Base-by-base conservation (phyloP, 2,329 filamentous ascomycete species). In the Apiospora pterosperma region DNA sequence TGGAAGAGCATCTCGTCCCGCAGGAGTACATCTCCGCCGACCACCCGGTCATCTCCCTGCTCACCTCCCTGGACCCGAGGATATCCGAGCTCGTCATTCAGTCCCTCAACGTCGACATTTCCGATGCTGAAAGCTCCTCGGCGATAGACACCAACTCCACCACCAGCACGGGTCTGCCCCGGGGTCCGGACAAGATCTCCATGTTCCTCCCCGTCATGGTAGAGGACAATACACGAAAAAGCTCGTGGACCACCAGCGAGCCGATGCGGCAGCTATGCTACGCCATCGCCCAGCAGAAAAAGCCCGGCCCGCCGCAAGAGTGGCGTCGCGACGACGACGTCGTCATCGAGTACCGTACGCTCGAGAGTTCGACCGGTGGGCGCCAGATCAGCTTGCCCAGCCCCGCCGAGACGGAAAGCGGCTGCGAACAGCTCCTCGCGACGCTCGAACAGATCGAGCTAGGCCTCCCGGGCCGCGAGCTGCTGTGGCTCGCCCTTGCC, bases 121-220 rank as follows among this genome's bases (percentile, higher is more conserved):
- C 67, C 70, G 36, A 73, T 69, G 5, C 75, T 71, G 42, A 38
- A 74, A 34, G 1, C 8, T n/a, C 64, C 67, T 19, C 64, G 75
- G 25, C 69, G 72, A n/a, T 69, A 64, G 58, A 36, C n/a, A 12
- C n/a, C n/a, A 62, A 64, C 70, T 34, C 61, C 39, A 19, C 21
- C 64, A 36, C 21, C 41, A 44, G 28, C 58, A n/a, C 36, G 21
- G 60, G 67, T 8, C 36, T 41, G 34, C 62, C 62, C 14, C 69
- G 70, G 52, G 72, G 74, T 6, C 73, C 69, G 25, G 71, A 75
- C 31, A 65, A 66, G 5, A 66, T 74, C 10, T 70, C 73, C 1
- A 76, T 81, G 64, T 82, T 79, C 62, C 67, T 80, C 2, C 80
- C 80, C 1, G 70, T 77, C 19, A 71, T 82, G 21, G 69, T 81